phyloP scores from a whole-genome alignment of 2,329 filamentous ascomycete genomes.

The Alternaria ethzedia region DNA sequence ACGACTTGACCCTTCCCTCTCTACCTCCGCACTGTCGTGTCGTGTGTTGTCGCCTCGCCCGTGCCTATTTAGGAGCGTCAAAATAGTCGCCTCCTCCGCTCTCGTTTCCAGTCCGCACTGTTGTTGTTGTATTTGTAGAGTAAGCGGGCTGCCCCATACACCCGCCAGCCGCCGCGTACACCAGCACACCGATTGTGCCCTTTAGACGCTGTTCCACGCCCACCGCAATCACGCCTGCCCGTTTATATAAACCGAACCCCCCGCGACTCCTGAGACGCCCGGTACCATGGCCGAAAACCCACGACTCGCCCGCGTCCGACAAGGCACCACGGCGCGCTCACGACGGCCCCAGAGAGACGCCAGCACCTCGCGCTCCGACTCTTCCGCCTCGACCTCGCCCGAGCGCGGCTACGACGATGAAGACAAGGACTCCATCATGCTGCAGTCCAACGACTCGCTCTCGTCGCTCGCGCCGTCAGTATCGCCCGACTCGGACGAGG shows the following conservation, averaged over 20 bases:
- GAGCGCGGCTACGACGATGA: slow-evolving; percentile 82
- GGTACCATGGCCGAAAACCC: slow-evolving; percentile 14
- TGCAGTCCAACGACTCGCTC: slow-evolving; percentile 84
- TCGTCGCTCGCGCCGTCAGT: slow-evolving; percentile 86
- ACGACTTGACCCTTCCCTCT: slow-evolving; percentile 4
- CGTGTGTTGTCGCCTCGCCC: not conserved
- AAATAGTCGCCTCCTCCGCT: not conserved
- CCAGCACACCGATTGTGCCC: slow-evolving; percentile 7
- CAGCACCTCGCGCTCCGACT: slow-evolving; percentile 50
- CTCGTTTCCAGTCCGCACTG: not conserved
- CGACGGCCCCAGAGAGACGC: slow-evolving; percentile 40
- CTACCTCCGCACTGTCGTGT: not conserved
- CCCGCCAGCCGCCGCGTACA: slow-evolving; percentile 18
- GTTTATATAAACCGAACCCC: not conserved
- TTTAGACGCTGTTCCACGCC: not conserved
- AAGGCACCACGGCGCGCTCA: slow-evolving; percentile 39
- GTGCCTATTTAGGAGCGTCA: not conserved
- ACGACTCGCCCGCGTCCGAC: slow-evolving; percentile 7
- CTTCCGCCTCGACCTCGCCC: slow-evolving; percentile 76
- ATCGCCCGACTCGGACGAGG: slow-evolving; percentile 77
- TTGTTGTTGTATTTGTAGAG: not conserved
- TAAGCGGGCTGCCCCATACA: slow-evolving; percentile 1
- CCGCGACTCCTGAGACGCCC: slow-evolving; percentile 1
- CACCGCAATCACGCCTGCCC: slow-evolving; percentile 2
- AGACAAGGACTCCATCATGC: slow-evolving; percentile 91